phyloP scores from a whole-genome alignment of 225 moss, liverwort and hornwort species.

The Pseudoscleropodium purum region DNA sequence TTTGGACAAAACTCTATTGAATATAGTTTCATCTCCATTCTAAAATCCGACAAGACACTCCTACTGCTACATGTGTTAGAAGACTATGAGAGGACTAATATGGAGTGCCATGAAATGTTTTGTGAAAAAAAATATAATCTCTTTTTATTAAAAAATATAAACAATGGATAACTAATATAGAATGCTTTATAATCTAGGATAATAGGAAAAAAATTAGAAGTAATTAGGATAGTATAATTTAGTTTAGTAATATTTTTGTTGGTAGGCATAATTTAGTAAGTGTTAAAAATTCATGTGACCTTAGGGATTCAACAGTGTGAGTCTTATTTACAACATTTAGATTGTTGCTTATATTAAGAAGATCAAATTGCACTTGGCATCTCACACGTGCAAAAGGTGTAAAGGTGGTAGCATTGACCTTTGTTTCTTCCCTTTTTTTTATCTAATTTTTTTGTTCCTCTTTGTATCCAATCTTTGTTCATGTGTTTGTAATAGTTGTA shows the following conservation, averaged over 20 bases:
- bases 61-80: not conserved
- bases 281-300: not conserved
- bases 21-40: not conserved
- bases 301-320: not conserved
- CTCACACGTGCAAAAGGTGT: fast-evolving
- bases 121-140: fast-evolving
- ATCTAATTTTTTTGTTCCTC: fast-evolving
- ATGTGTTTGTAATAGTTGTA: fast-evolving
- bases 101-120: fast-evolving
- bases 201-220: not conserved
- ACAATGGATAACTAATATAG: not conserved
- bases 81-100: not conserved
- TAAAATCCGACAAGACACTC: not conserved
- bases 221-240: not conserved
- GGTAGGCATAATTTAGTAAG: not conserved
- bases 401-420: fast-evolving
- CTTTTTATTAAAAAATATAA: too few relatives aligned
- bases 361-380: not conserved
- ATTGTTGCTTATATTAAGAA: not conserved
- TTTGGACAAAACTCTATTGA: not conserved
- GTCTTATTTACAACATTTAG: fast-evolving
- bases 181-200: fast-evolving
- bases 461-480: fast-evolving
- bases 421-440: too few relatives aligned
- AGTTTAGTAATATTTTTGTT: not conserved